phyloP scores from a whole-genome alignment of 805 yeast species.

The Teunomyces funiuensis region DNA sequence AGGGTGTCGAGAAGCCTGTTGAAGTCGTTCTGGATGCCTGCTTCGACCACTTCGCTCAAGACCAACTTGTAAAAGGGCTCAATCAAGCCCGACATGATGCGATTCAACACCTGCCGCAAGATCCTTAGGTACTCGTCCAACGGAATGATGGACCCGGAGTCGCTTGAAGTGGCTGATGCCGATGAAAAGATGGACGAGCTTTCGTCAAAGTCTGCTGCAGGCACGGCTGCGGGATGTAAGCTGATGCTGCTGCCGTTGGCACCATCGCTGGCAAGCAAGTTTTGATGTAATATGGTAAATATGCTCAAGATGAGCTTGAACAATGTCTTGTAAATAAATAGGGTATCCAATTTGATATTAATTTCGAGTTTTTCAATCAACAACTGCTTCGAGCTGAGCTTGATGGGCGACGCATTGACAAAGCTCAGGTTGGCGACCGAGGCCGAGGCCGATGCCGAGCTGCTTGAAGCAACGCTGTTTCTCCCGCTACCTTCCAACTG shows the following conservation, averaged over 20 bases:
- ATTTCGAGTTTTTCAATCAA: slow-evolving; percentile 45
- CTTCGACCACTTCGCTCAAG: slow-evolving; percentile 31
- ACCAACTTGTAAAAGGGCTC: slow-evolving; percentile 37
- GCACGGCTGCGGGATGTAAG: background rate
- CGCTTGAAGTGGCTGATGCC: slow-evolving; percentile 22
- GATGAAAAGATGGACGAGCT: slow-evolving; percentile 38
- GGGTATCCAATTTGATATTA: slow-evolving; percentile 38
- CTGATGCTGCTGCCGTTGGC: slow-evolving; percentile 9
- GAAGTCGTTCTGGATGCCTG: slow-evolving; percentile 29
- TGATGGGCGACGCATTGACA: slow-evolving; percentile 35
- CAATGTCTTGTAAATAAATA: slow-evolving; percentile 38
- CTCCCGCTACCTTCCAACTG: slow-evolving; percentile 7
- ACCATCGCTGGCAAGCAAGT: slow-evolving; percentile 16
- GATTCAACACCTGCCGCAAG: slow-evolving; percentile 24
- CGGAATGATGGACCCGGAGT: slow-evolving; percentile 21
- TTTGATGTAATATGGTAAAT: slow-evolving; percentile 25
- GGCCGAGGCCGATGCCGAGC: background rate
- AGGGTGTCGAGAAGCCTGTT: slow-evolving; percentile 26
- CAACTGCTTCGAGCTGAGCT: slow-evolving; percentile 39
- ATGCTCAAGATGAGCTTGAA: slow-evolving; percentile 29
- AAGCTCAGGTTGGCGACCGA: slow-evolving; percentile 4
- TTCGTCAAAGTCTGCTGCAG: slow-evolving; percentile 19
- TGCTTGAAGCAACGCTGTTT: background rate
- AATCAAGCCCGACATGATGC: slow-evolving; percentile 35
- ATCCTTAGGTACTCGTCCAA: slow-evolving; percentile 33